phyloP scores from a whole-genome alignment of 441 rosid genomes.

The Populus hybrid region DNA sequence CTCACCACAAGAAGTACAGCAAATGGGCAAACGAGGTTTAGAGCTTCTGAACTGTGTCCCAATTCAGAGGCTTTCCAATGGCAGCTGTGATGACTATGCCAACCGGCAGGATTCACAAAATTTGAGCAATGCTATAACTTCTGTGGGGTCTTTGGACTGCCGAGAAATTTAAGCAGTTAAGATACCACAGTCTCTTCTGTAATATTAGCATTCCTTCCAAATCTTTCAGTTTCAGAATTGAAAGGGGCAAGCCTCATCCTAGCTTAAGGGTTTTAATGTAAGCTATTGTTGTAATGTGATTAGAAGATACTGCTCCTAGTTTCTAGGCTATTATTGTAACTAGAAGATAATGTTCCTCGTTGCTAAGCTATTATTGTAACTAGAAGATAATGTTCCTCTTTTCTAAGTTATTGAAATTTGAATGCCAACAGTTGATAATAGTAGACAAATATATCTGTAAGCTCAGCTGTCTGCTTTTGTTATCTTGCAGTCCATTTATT shows the following conservation, averaged over 20 bases:
- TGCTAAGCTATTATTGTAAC: no score
- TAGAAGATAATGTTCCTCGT: no score
- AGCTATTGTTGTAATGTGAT: constrained; percentile 41
- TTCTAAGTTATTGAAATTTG: constrained; percentile 14
- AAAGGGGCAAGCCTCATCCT: constrained; percentile 31
- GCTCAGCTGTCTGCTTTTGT: constrained; percentile 11
- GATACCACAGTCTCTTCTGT: constrained; percentile 28
- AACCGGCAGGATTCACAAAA: no score
- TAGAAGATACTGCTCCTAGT: constrained; percentile 25
- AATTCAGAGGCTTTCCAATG: no score
- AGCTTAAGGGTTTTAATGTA: constrained; percentile 33
- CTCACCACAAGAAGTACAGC: constrained; percentile 92
- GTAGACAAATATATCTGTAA: constrained; percentile 22
- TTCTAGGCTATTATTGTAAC: constrained; percentile 34
- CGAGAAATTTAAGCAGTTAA: constrained; percentile 42
- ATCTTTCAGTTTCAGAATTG: constrained; percentile 21
- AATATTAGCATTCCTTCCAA: constrained; percentile 33
- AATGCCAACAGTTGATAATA: constrained; percentile 32
- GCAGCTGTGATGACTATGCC: no score
- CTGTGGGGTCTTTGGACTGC: constrained; percentile 85
- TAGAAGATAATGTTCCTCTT: constrained; percentile 1
- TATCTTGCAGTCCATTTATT: constrained; percentile 15
- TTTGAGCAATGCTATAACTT: constrained; percentile 23
- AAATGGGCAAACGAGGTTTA: constrained; percentile 88
- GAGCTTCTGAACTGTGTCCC: constrained; percentile 52